phyloP scores from a whole-genome alignment of 129 eudicot genomes.

The Lactuca sativa region DNA sequence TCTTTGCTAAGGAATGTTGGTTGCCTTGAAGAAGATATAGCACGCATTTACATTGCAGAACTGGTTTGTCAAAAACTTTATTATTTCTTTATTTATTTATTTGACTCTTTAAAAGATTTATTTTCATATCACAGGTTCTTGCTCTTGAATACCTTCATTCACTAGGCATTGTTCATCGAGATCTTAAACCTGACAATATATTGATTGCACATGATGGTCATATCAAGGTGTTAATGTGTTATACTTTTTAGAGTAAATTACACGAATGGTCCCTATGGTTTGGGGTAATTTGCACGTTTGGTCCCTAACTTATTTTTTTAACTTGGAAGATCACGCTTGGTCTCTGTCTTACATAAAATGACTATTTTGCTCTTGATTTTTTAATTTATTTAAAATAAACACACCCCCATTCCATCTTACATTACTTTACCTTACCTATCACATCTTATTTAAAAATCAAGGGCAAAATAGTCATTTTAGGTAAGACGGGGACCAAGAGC shows the following conservation, averaged over 20 bases:
- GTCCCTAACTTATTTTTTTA: no score
- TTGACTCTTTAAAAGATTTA: not conserved
- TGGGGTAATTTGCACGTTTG: no score
- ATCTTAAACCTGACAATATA: conserved; percentile 92
- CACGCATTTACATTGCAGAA: conserved; percentile 78
- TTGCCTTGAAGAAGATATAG: conserved; percentile 78
- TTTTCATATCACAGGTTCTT: conserved; percentile 66
- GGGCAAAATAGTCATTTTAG: no score
- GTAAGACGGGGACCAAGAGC: no score
- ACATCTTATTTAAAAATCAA: no score
- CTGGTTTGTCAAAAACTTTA: conserved; percentile 45
- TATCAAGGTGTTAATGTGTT: conserved; percentile 57
- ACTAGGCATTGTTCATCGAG: conserved; percentile 83
- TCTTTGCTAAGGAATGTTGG: conserved; percentile 79
- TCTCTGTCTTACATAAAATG: no score
- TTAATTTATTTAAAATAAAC: no score
- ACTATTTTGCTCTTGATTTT: no score
- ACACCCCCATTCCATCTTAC: no score
- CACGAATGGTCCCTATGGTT: no score
- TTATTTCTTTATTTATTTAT: not conserved
- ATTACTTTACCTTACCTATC: no score
- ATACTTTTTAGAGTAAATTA: not conserved
- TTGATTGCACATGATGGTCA: conserved; percentile 89
- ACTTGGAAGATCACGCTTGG: no score
- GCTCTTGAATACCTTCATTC: conserved; percentile 93